Evolutionary conservation across 169 alveolate species (phyloP).

Genomic region (Plasmodium gallinaceum): DNA sequence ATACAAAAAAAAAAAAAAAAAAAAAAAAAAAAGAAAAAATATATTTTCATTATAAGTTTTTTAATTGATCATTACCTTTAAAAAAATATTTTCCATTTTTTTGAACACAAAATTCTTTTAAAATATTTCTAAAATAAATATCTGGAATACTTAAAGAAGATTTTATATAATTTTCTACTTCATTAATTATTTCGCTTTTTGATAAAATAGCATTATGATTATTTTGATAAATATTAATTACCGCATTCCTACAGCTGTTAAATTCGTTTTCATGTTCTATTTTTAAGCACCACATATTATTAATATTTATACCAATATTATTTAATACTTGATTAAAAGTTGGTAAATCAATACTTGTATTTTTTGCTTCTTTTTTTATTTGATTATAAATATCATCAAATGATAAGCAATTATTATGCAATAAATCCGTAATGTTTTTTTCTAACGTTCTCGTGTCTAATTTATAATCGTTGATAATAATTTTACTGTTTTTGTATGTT

Average conservation of each 20-base stretch:
- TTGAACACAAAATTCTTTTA: conserved; percentile 75
- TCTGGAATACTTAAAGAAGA: conserved; percentile 73
- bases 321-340: conserved; percentile 44
- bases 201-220: conserved; percentile 54
- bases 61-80: conserved; percentile 60
- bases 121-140: conserved; percentile 77
- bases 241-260: conserved; percentile 72
- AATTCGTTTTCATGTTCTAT: conserved; percentile 53
- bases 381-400: conserved; percentile 67
- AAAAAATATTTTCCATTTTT: conserved; percentile 63
- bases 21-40: too few species aligned
- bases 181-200: conserved; percentile 49
- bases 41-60: background rate
- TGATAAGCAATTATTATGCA: conserved; percentile 51
- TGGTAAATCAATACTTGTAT: conserved; percentile 41
- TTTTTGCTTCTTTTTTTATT: conserved; percentile 38
- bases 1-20: too few species aligned
- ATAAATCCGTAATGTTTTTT: conserved; percentile 56
- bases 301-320: conserved; percentile 63
- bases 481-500: conserved; percentile 69
- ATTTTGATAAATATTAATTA: conserved; percentile 56
- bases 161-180: conserved; percentile 47
- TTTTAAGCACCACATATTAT: conserved; percentile 65
- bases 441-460: conserved; percentile 65
- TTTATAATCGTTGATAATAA: conserved; percentile 63